Evolutionary conservation across 148 eudicot genomes (phyloP), one percentile per base, ranked within the genome.

Genomic region (Heliosperma pusillum): DNA sequence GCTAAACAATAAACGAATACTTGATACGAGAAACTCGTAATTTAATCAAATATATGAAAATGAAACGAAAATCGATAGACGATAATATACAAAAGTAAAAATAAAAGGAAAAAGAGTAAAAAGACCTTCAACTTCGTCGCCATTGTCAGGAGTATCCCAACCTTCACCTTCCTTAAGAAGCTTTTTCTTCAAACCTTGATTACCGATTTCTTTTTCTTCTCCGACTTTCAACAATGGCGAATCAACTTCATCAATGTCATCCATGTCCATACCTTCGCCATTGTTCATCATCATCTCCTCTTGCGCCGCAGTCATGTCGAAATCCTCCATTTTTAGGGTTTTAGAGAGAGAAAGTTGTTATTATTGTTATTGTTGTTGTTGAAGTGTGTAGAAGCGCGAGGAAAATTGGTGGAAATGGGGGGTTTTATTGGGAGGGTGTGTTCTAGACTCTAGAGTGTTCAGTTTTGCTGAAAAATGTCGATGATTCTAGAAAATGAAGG

Each of bases 41-140:
- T 36, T 36, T 36, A 36, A 36, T 36, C 42, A 36, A 36, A 36
- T 10, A 10, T 7, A 36, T 36, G 42, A 10, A 36, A 36, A 36
- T 36, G 42, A 7, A 36, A 36, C 9, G 9, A 36, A 36, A 5
- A 36, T 0, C 42, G 42, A 36, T 36, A 36, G 1, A 0, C 42
- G 42, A 36, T 6, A 36, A 36, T 36, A 36, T 1, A 36, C 8
- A 36, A 36, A 36, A 36, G 3, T 5, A 22, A 53, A 76, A 3
- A n/a, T 17, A 9, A 40, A 42, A 42, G 21, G 44, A 73, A 1
- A 25, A 47, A 3, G 20, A 24, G 2, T 50, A 22, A 0, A 57
- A 19, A 20, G 16, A 93, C 98, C 98, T 88, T 91, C 82, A 7
- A 93, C 97, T 84, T 93, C 97, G 16, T 93, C 97, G 76, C 98